Evolutionary conservation across 2,329 filamentous ascomycete genomes (phyloP).

Genomic region (Helotiales sp.): DNA sequence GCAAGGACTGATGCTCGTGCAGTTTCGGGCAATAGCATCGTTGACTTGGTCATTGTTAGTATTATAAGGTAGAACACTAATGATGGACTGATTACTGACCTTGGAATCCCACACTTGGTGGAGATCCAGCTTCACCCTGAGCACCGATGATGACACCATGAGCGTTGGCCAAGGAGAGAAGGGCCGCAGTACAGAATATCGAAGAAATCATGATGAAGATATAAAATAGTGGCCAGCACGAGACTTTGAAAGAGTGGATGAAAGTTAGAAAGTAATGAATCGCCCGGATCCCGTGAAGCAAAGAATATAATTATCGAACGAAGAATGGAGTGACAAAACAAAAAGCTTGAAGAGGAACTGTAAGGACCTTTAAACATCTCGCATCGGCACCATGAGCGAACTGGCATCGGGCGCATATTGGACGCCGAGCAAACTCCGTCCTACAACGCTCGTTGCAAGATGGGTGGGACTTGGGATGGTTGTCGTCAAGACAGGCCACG

Average conservation of each 20-base stretch:
- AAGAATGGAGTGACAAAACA: slow-evolving; percentile 28
- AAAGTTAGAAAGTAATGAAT: slow-evolving; percentile 37
- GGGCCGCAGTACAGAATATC: slow-evolving; percentile 41
- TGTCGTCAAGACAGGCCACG: slow-evolving; percentile 14
- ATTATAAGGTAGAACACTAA: background rate
- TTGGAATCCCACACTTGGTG: slow-evolving; percentile 50
- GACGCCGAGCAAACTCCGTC: slow-evolving; percentile 27
- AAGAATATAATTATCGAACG: slow-evolving; percentile 33
- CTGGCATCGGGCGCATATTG: slow-evolving; percentile 11
- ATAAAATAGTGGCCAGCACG: slow-evolving; percentile 43
- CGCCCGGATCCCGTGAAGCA: slow-evolving; percentile 33
- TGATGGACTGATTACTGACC: slow-evolving; percentile 41
- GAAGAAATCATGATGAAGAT: slow-evolving; percentile 46
- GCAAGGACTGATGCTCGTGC: slow-evolving; percentile 67
- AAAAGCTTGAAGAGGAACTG: slow-evolving; percentile 25
- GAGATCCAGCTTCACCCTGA: slow-evolving; percentile 53
- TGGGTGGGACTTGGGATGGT: slow-evolving; percentile 17
- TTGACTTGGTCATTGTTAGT: slow-evolving; percentile 49
- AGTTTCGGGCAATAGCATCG: slow-evolving; percentile 62
- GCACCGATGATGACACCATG: slow-evolving; percentile 55
- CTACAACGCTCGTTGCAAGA: slow-evolving; percentile 31
- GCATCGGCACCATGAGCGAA: background rate
- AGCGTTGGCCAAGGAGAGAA: slow-evolving; percentile 46
- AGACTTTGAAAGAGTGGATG: slow-evolving; percentile 39
- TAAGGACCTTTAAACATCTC: slow-evolving; percentile 9